Percentiles rank a stretch among this genome's conserved stretches.
phyloP scores from a whole-genome alignment of 768 basidiomycete species.

The Tylopilus vinaceipallidus region DNA sequence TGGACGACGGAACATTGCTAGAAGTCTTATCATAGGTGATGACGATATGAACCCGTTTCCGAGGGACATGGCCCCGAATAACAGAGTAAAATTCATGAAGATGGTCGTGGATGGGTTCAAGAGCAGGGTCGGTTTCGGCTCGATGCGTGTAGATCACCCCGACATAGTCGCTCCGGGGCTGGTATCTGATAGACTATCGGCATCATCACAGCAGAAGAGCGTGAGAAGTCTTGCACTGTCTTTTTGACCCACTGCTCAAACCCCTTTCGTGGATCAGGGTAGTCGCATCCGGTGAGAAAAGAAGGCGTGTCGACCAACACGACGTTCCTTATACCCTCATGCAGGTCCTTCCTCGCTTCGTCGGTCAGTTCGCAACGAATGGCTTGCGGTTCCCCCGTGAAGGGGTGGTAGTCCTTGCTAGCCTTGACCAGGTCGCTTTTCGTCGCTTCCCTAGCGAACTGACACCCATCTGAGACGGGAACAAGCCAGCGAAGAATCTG shows the following conservation, averaged over 20 bases:
- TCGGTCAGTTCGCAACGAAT: constrained; percentile 14
- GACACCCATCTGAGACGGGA: neutral
- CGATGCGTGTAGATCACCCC: constrained; percentile 21
- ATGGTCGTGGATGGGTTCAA: constrained; percentile 2
- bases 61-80: neutral
- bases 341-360: neutral
- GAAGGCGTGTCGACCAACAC: constrained; percentile 25
- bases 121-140: constrained; percentile 13
- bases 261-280: constrained; percentile 3
- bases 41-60: constrained; percentile 7
- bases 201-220: neutral
- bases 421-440: neutral
- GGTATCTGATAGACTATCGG: neutral
- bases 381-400: constrained; percentile 10
- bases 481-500: too few species aligned
- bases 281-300: constrained; percentile 12
- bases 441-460: constrained; percentile 18
- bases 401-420: constrained; percentile 1
- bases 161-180: neutral
- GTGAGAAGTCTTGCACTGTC: neutral
- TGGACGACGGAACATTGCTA: neutral
- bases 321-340: constrained; percentile 5
- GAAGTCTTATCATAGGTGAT: constrained; percentile 14
- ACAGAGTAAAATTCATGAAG: constrained; percentile 1
- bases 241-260: constrained; percentile 1